A percentile compares a stretch with the other conserved stretches of the same genome.
These are phyloP conservation scores for Candida sithepensis DNA, from an alignment of 805 yeast species.

Conservation along the genomic window DNA sequence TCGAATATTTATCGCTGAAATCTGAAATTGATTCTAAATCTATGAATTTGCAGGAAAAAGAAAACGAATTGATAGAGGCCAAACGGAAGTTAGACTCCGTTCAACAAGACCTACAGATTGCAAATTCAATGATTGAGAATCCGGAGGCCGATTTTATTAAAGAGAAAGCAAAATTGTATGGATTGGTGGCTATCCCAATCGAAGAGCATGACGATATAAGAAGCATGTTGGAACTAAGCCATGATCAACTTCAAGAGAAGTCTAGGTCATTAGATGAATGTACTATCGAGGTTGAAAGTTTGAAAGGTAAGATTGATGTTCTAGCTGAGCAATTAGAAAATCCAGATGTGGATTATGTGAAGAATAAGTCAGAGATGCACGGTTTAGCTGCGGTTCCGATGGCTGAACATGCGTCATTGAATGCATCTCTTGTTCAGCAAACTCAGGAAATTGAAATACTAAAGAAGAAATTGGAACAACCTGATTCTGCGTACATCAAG, in stretches of 20 bases:
- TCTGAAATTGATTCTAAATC: not conserved
- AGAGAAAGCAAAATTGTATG: slow-evolving; percentile 26
- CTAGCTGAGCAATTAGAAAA: slow-evolving; percentile 3
- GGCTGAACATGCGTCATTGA: slow-evolving; percentile 11
- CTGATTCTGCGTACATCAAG: slow-evolving; percentile 19
- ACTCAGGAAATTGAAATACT: not conserved
- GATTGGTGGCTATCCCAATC: slow-evolving; percentile 24
- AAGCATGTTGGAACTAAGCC: slow-evolving; percentile 2
- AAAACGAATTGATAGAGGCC: not conserved
- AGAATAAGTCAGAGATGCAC: slow-evolving; percentile 13
- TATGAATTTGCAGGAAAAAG: not conserved
- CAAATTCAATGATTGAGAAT: slow-evolving; percentile 14
- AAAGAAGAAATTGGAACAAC: slow-evolving; percentile 10
- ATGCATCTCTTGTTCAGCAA: not conserved
- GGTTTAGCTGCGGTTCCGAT: slow-evolving; percentile 19
- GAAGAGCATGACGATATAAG: slow-evolving; percentile 14
- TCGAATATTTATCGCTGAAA: slow-evolving; percentile 21
- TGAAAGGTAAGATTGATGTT: slow-evolving; percentile 1
- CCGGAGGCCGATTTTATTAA: slow-evolving; percentile 32
- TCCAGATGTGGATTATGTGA: slow-evolving; percentile 21
- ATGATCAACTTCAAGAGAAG: not conserved
- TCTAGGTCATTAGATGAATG: not conserved
- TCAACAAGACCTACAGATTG: slow-evolving; percentile 6
- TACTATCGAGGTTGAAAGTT: not conserved
- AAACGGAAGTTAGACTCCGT: not conserved